phyloP scores from a whole-genome alignment of 2,329 filamentous ascomycete genomes.

The Rhexocercosporidium sp. region DNA sequence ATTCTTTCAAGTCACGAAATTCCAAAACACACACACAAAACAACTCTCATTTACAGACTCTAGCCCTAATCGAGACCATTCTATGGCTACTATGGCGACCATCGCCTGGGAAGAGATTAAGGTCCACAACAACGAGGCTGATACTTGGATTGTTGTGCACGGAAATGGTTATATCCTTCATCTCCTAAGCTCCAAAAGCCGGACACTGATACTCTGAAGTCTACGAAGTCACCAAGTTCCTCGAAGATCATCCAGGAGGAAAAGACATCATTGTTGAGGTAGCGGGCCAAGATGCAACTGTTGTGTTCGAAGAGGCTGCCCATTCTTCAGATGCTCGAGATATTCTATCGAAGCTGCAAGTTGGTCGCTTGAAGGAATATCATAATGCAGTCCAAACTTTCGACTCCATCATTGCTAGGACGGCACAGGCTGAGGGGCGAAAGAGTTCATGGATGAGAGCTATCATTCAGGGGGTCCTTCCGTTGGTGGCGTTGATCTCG shows the following conservation, averaged over 20 bases:
- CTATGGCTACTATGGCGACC: no score
- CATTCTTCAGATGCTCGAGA: constrained; percentile 59
- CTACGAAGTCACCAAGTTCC: constrained; percentile 62
- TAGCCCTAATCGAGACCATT: no score
- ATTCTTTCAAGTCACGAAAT: no score
- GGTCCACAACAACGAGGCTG: constrained; percentile 51
- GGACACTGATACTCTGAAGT: constrained; percentile 46
- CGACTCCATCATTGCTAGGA: neutral
- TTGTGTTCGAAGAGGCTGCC: constrained; percentile 83
- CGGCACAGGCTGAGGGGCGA: no score
- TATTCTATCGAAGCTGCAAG: neutral
- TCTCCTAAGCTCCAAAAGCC: neutral
- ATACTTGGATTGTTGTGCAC: constrained; percentile 61
- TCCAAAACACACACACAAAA: no score
- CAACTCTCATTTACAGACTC: no score
- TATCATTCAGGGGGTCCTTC: no score
- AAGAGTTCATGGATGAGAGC: no score
- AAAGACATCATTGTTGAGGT: constrained; percentile 79
- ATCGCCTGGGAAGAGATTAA: no score
- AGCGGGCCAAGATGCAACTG: constrained; percentile 77
- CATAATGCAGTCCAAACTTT: neutral
- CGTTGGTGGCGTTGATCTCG: no score
- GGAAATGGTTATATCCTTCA: constrained; percentile 52
- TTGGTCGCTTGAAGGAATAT: neutral
- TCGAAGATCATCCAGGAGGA: constrained; percentile 71